Evolutionary conservation across 768 basidiomycete genomes (phyloP).

Genomic region (Rubroboletus satanas): DNA sequence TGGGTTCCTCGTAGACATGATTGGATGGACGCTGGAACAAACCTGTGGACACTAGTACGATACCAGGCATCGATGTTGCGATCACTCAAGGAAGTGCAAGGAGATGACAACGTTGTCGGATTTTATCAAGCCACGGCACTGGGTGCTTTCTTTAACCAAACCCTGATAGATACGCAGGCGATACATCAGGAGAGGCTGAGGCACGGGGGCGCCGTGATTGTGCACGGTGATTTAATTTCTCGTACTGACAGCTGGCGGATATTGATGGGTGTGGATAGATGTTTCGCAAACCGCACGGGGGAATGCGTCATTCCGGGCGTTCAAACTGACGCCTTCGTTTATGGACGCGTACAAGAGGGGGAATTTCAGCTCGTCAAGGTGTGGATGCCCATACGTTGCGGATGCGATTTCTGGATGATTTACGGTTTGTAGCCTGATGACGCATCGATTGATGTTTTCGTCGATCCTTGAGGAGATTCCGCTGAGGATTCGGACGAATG

Average conservation of each 20-base stretch:
- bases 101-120: conserved; percentile 88
- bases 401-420: conserved; percentile 1
- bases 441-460: conserved; percentile 79
- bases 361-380: conserved; percentile 87
- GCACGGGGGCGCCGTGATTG: conserved; percentile 80
- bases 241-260: not conserved
- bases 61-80: conserved; percentile 85
- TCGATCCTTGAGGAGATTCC: conserved; percentile 85
- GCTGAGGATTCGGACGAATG: conserved; percentile 77
- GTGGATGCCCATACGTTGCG: conserved; percentile 20
- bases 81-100: conserved; percentile 85
- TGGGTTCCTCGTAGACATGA: conserved; percentile 34
- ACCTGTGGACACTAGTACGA: conserved; percentile 46
- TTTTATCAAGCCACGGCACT: conserved; percentile 90
- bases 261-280: conserved; percentile 44
- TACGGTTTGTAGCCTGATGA: conserved; percentile 56
- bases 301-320: conserved; percentile 87
- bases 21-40: not conserved
- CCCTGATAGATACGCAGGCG: conserved; percentile 76
- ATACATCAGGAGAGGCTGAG: conserved; percentile 82
- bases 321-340: conserved; percentile 75
- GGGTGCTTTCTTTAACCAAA: conserved; percentile 82
- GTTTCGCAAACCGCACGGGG: conserved; percentile 74
- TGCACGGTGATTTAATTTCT: conserved; percentile 59
- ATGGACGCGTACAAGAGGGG: conserved; percentile 76